Percentiles rank a stretch among this genome's conserved stretches.
phyloP scores from a whole-genome alignment of 2,329 filamentous ascomycete genomes.

The Botrytis medusae region DNA sequence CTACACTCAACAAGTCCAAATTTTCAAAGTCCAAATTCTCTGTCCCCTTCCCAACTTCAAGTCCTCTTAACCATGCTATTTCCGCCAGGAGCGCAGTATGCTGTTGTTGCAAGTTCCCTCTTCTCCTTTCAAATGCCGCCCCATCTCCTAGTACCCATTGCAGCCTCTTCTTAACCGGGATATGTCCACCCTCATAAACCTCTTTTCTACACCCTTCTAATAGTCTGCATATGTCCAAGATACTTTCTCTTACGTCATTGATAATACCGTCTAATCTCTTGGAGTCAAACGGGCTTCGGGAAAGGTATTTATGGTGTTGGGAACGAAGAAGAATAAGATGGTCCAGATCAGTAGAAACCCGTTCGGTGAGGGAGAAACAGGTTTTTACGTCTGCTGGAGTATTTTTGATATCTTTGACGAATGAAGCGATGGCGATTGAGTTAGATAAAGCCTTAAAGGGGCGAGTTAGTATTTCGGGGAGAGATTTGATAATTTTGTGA shows the following conservation, averaged over 20 bases:
- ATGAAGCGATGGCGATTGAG: neutral
- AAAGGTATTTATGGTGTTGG: neutral
- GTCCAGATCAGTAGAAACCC: neutral
- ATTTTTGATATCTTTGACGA: constrained; percentile 15
- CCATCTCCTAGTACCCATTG: constrained; percentile 19
- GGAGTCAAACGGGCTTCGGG: neutral
- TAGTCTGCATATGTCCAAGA: neutral
- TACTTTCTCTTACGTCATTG: neutral
- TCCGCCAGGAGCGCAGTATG: constrained; percentile 19
- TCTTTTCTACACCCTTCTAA: constrained; percentile 12
- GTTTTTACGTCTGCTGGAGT: constrained; percentile 15
- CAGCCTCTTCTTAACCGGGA: constrained; percentile 5
- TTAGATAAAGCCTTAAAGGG: neutral
- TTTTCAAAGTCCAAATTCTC: constrained; percentile 7
- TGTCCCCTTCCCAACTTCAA: neutral
- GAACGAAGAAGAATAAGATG: constrained; percentile 7
- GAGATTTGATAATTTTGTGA: neutral
- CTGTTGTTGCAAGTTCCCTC: constrained; percentile 12
- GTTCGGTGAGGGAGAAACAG: constrained; percentile 3
- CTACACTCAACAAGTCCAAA: neutral
- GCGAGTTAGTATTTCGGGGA: neutral
- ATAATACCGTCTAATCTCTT: constrained; percentile 1
- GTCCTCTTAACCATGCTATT: constrained; percentile 12
- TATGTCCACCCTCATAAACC: neutral
- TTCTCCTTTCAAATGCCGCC: constrained; percentile 15